A percentile compares a stretch with the other conserved stretches of the same genome.
phyloP scores from a whole-genome alignment of 2,329 filamentous ascomycete genomes.

The Colletotrichum sp. region DNA sequence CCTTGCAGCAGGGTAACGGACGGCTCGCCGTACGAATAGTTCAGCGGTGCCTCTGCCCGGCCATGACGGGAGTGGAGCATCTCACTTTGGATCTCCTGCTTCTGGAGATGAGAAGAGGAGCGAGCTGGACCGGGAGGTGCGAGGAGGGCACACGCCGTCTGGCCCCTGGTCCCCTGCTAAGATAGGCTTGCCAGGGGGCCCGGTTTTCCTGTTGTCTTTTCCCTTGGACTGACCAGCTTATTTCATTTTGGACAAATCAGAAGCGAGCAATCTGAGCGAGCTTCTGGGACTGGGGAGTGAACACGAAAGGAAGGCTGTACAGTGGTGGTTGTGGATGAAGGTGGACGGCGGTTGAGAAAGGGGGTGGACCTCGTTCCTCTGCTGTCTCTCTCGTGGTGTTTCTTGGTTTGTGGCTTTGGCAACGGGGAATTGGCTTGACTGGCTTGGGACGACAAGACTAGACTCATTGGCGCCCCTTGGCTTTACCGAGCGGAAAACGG shows the following conservation, averaged over 20 bases:
- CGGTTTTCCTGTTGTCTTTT: slow-evolving; percentile 17
- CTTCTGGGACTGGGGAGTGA: slow-evolving; percentile 8
- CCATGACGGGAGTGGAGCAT: slow-evolving; percentile 12
- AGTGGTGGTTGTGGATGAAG: not conserved
- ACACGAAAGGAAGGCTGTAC: not conserved
- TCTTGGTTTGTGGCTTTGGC: slow-evolving; percentile 11
- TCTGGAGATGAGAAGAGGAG: slow-evolving; percentile 21
- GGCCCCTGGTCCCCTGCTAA: slow-evolving; percentile 4
- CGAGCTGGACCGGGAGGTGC: slow-evolving; percentile 14
- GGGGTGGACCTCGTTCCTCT: slow-evolving; percentile 1
- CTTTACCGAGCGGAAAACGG: slow-evolving; percentile 4
- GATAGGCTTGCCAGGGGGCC: slow-evolving; percentile 1
- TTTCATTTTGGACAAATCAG: slow-evolving; percentile 25
- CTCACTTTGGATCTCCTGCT: slow-evolving; percentile 12
- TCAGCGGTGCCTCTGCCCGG: slow-evolving; percentile 5
- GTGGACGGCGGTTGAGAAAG: slow-evolving; percentile 7
- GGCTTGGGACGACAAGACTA: not conserved
- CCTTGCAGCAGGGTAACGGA: slow-evolving; percentile 14
- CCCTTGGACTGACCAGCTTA: slow-evolving; percentile 19
- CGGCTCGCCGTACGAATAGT: not conserved
- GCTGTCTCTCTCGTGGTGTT: not conserved
- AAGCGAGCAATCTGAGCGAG: slow-evolving; percentile 1
- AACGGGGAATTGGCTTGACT: slow-evolving; percentile 2
- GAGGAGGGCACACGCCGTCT: slow-evolving; percentile 16
- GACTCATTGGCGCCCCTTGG: slow-evolving; percentile 6